Evolutionary conservation across 441 rosid species (phyloP).

Genomic region (Syzygium malaccense): DNA sequence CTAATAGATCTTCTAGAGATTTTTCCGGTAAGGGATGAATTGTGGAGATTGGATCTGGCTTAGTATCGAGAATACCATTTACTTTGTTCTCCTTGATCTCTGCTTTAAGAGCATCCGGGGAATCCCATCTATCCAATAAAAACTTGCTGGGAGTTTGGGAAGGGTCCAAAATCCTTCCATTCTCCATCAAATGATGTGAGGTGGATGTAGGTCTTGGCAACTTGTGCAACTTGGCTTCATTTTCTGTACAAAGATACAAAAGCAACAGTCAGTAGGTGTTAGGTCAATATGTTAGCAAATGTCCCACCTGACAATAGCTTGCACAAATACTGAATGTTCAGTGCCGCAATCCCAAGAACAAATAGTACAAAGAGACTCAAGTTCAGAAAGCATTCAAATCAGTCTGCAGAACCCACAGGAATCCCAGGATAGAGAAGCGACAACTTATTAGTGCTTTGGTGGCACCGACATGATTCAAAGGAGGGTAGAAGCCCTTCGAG

Average conservation of each 20-base stretch:
- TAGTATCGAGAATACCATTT: slow-evolving; percentile 26
- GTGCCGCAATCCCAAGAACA: neutral
- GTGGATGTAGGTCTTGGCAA: slow-evolving; percentile 17
- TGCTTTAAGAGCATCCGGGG: slow-evolving; percentile 10
- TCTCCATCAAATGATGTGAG: slow-evolving; percentile 11
- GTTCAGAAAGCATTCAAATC: neutral
- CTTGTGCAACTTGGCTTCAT: slow-evolving; percentile 26
- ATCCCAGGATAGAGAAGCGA: neutral
- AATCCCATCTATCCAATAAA: slow-evolving; percentile 8
- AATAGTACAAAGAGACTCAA: neutral
- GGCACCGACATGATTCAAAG: neutral
- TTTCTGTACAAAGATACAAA: slow-evolving; percentile 22
- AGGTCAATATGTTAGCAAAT: neutral
- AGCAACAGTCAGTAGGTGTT: neutral
- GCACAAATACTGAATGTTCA: neutral
- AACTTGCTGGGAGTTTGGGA: slow-evolving; percentile 12
- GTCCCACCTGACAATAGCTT: neutral
- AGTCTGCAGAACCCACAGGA: neutral
- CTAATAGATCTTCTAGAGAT: slow-evolving; percentile 17
- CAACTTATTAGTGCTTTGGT: neutral
- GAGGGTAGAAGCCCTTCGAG: neutral
- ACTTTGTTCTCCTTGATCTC: slow-evolving; percentile 20
- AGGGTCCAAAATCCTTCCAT: slow-evolving; percentile 28
- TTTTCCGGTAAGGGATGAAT: slow-evolving; percentile 5
- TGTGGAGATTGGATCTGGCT: slow-evolving; percentile 7